These are phyloP conservation scores for Boeremia exigua DNA, from an alignment of 2,329 filamentous ascomycete genomes.

Conservation along the genomic window DNA sequence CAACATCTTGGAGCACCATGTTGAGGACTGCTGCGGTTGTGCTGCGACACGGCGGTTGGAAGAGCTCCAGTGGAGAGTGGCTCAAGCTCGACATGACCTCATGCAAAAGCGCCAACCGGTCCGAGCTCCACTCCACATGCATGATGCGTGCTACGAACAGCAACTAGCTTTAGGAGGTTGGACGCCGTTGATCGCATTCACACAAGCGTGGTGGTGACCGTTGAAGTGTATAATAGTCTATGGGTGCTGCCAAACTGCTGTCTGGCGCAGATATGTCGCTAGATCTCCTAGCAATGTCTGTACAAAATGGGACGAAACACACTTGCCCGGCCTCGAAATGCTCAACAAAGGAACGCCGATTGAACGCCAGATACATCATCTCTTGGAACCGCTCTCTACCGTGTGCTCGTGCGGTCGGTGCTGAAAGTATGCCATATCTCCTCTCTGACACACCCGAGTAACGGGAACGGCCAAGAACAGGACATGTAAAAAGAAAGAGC, in stretches of 20 bases:
- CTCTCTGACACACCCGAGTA: not conserved
- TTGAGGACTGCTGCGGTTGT: constrained; percentile 7
- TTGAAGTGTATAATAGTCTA: constrained; percentile 1
- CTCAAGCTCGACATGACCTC: constrained; percentile 35
- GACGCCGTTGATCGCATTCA: not conserved
- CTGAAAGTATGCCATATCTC: not conserved
- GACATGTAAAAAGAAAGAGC: not conserved
- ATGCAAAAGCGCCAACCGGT: constrained; percentile 25
- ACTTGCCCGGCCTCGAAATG: constrained; percentile 7
- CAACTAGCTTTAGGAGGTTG: not conserved
- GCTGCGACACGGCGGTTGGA: constrained; percentile 27
- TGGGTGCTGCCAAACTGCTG: not conserved
- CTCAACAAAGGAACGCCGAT: not conserved
- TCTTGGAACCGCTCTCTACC: not conserved
- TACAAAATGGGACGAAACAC: constrained; percentile 16
- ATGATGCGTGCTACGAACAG: constrained; percentile 1
- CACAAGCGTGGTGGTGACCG: not conserved
- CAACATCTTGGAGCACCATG: constrained; percentile 53
- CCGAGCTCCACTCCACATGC: constrained; percentile 10
- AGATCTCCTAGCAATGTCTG: constrained; percentile 15
- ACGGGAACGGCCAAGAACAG: not conserved
- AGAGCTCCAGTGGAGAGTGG: constrained; percentile 28
- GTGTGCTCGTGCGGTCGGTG: not conserved
- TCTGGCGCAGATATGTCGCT: constrained; percentile 9
- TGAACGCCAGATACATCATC: not conserved